Conservation (phyloP, 1,139 yeast species). For the Yamadazyma taylorii region DNA sequence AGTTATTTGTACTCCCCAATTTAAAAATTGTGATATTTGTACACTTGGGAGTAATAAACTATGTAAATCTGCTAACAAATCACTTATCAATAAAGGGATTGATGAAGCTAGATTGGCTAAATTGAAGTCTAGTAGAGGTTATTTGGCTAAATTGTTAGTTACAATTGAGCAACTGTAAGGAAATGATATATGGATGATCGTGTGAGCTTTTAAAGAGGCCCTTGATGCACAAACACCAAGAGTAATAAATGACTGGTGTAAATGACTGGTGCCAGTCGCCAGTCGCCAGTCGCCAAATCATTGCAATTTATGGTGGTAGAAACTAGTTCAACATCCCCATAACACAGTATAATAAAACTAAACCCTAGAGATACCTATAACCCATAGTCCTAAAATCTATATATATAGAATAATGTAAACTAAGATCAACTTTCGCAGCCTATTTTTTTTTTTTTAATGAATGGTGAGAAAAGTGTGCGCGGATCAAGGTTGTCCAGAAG, state of each 20-base stretch:
- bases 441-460: neutral
- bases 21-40: constrained; percentile 75
- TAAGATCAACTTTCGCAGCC: neutral
- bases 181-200: too few relatives aligned
- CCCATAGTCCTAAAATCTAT: too few relatives aligned
- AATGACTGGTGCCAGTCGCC: too few relatives aligned
- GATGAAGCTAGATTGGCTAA: constrained; percentile 32
- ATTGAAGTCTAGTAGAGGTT: constrained; percentile 38
- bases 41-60: constrained; percentile 48
- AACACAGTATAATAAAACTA: too few relatives aligned
- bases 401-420: too few relatives aligned
- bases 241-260: too few relatives aligned
- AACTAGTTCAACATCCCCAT: too few relatives aligned
- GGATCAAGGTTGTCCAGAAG: constrained; percentile 2
- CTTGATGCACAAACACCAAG: too few relatives aligned
- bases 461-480: constrained; percentile 1
- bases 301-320: too few relatives aligned
- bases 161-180: constrained; percentile 11
- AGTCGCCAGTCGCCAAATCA: too few relatives aligned
- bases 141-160: constrained; percentile 24
- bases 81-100: constrained; percentile 32
- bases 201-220: too few relatives aligned
- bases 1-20: constrained; percentile 74
- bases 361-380: too few relatives aligned
- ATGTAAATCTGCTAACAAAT: constrained; percentile 54